Evolutionary conservation across 2,329 filamentous ascomycete genomes (phyloP).

Genomic region (Fusarium tupiense): DNA sequence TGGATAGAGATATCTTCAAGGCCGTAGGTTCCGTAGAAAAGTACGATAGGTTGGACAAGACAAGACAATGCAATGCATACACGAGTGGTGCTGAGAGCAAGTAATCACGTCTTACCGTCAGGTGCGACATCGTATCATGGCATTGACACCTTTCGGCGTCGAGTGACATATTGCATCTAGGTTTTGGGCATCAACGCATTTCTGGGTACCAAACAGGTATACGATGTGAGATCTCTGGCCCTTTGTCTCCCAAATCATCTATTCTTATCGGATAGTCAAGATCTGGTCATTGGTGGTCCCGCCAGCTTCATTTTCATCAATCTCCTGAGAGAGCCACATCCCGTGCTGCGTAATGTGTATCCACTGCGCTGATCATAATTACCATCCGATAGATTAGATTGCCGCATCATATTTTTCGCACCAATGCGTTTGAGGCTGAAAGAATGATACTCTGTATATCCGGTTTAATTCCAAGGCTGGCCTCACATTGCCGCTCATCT

Average conservation of each 20-base stretch:
- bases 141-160: too few relatives aligned
- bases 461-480: background rate
- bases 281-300: too few relatives aligned
- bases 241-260: rapidly evolving
- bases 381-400: background rate
- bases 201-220: rapidly evolving
- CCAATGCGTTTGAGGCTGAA: background rate
- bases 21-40: rapidly evolving
- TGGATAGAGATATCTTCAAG: background rate
- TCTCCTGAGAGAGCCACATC: background rate
- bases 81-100: background rate
- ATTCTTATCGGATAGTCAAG: too few relatives aligned
- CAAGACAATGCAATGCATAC: rapidly evolving
- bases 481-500: too few relatives aligned
- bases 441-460: background rate
- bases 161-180: background rate
- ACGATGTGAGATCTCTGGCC: too few relatives aligned
- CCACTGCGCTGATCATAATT: constrained; percentile 22
- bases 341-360: background rate
- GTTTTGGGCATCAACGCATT: background rate
- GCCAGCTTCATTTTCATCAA: too few relatives aligned
- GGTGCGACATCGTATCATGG: too few relatives aligned
- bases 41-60: background rate
- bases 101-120: background rate
- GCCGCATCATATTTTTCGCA: background rate